A percentile compares a stretch with the other conserved stretches of the same genome.
These are phyloP conservation scores for Coprinopsis marcescibilis DNA, from an alignment of 768 basidiomycete genomes.

Conservation along the genomic window DNA sequence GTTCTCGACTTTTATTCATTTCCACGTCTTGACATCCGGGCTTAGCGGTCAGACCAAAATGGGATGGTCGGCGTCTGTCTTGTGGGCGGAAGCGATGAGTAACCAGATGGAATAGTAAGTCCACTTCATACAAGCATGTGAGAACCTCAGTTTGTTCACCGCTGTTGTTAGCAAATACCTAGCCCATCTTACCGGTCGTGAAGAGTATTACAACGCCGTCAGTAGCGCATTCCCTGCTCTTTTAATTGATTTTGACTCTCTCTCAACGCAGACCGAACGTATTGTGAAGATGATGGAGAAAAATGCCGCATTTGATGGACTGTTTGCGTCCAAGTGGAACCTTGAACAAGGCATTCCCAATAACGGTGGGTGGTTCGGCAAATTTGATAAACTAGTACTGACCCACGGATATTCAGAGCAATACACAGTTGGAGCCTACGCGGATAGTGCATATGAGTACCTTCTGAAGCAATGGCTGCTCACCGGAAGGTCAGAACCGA, in stretches of 20 bases:
- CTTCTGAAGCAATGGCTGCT: slow-evolving; percentile 61
- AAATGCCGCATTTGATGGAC: slow-evolving; percentile 38
- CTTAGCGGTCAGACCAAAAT: slow-evolving; percentile 32
- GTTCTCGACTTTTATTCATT: slow-evolving; percentile 13
- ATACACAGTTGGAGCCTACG: slow-evolving; percentile 49
- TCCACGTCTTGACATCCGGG: background rate
- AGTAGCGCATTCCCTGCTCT: background rate
- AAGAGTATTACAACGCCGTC: slow-evolving; percentile 50
- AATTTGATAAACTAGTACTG: background rate
- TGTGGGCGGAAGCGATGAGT: slow-evolving; percentile 41
- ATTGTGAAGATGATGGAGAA: slow-evolving; percentile 46
- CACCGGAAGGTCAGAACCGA: slow-evolving; percentile 35
- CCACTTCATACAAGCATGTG: background rate
- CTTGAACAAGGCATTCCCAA: slow-evolving; percentile 35
- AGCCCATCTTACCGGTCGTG: slow-evolving; percentile 66
- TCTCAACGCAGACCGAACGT: slow-evolving; percentile 36
- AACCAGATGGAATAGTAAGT: slow-evolving; percentile 61
- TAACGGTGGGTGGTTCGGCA: slow-evolving; percentile 27
- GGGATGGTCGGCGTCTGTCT: slow-evolving; percentile 25
- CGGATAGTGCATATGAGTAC: slow-evolving; percentile 67
- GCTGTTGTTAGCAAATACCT: slow-evolving; percentile 56
- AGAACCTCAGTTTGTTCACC: slow-evolving; percentile 7
- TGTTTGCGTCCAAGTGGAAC: slow-evolving; percentile 53
- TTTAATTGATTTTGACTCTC: slow-evolving; percentile 8
- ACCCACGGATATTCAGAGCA: slow-evolving; percentile 23